Conservation (phyloP, 2,329 filamentous ascomycete species). For the Trichoderma koningii region DNA sequence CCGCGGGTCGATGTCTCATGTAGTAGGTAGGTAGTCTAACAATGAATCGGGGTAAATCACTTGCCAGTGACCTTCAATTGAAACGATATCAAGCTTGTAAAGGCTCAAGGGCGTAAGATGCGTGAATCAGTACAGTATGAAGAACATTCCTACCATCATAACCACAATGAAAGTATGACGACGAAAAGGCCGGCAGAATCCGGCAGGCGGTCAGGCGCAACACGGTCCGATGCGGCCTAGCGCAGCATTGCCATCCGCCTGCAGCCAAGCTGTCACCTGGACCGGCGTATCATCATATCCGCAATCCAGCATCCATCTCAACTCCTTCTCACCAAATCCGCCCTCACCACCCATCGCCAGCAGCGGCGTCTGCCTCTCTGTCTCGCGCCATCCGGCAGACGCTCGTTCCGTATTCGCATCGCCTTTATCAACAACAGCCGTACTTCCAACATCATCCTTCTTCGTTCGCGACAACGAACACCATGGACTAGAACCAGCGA, state of each 20-base stretch:
- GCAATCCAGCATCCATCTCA: not conserved
- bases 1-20: not conserved
- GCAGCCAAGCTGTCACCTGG: constrained; percentile 23
- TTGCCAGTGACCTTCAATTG: not conserved
- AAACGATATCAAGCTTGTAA: not conserved
- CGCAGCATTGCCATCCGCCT: not conserved
- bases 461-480: not conserved
- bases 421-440: not conserved
- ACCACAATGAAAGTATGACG: constrained; percentile 10
- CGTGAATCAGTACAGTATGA: not conserved
- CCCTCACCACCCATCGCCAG: not conserved
- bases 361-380: not conserved
- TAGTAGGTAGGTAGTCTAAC: too few relatives aligned
- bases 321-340: constrained; percentile 2
- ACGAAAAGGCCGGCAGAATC: constrained; percentile 18
- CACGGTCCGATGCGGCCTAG: constrained; percentile 7
- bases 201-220: constrained; percentile 17
- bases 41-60: too few relatives aligned
- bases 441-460: not conserved
- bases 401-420: not conserved
- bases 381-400: not conserved
- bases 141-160: not conserved
- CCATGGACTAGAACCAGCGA: constrained; percentile 1
- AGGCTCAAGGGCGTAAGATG: not conserved
- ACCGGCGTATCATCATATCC: not conserved